Conservation (phyloP, 805 yeast species). For the Blastobotrys americana region DNA sequence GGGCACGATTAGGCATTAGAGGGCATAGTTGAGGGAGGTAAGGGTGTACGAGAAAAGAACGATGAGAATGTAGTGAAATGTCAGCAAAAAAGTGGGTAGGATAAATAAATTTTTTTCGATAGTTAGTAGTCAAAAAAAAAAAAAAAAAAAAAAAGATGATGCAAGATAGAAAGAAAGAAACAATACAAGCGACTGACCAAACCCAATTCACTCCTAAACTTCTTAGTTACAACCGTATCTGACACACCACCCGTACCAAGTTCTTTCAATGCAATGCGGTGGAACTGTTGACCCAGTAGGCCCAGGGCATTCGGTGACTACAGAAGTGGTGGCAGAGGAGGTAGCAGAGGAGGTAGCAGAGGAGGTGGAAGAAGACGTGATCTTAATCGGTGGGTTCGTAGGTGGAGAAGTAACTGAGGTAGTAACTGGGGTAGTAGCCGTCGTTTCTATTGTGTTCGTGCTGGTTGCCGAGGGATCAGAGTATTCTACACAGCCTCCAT, state of each 20-base stretch:
- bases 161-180: background rate
- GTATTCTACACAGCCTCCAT: conserved; percentile 47
- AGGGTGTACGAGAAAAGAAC: too few species aligned
- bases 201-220: too few species aligned
- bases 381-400: conserved; percentile 9
- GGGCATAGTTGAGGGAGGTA: too few species aligned
- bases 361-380: conserved; percentile 2
- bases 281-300: conserved; percentile 23
- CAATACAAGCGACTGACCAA: too few species aligned
- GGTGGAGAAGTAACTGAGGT: conserved; percentile 1
- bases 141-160: background rate
- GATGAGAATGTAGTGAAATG: too few species aligned
- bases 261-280: conserved; percentile 45
- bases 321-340: conserved; percentile 14
- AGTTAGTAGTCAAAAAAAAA: background rate
- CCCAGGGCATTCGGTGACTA: conserved; percentile 15
- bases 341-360: conserved; percentile 10
- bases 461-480: too few species aligned
- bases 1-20: too few species aligned
- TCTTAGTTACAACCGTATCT: conserved; percentile 29
- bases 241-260: conserved; percentile 63
- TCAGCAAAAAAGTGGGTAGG: too few species aligned
- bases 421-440: conserved; percentile 5
- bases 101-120: background rate
- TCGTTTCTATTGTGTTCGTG: conserved; percentile 20